Conservation (phyloP, 108 stramenopile species). For the Cyclotella distinguenda region DNA sequence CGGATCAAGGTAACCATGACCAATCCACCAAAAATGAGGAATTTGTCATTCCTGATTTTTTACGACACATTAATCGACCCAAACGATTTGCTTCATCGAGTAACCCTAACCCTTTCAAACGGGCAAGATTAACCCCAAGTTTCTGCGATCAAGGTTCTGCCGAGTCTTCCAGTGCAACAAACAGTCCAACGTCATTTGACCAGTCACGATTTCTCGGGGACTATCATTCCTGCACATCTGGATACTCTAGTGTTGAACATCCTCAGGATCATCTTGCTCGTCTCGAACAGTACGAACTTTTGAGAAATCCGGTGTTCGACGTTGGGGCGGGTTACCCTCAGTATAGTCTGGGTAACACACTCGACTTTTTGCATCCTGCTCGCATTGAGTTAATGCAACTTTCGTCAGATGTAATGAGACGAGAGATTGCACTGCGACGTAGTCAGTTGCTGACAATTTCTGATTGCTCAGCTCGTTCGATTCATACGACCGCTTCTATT, state of each 20-base stretch:
- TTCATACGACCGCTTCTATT: too few relatives aligned
- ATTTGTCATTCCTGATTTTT: conserved; percentile 20
- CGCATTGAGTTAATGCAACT: not conserved
- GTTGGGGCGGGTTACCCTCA: not conserved
- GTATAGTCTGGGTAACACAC: not conserved
- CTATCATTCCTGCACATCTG: not conserved
- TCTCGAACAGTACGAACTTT: not conserved
- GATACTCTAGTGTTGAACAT: not conserved
- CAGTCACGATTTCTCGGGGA: not conserved
- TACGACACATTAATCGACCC: too few relatives aligned
- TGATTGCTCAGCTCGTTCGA: not conserved
- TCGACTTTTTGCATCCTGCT: not conserved
- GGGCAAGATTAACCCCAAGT: too few relatives aligned
- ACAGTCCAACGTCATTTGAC: not conserved
- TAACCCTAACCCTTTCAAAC: too few relatives aligned
- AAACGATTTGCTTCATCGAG: too few relatives aligned
- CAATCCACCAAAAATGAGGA: not conserved
- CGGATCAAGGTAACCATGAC: not conserved
- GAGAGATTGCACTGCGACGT: conserved; percentile 3
- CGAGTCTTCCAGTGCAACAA: too few relatives aligned
- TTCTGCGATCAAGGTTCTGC: too few relatives aligned
- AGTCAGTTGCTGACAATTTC: not conserved
- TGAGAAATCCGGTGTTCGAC: not conserved
- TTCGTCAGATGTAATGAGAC: not conserved
- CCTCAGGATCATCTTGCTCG: not conserved